Base-by-base conservation (phyloP, 2,329 filamentous ascomycete genomes). In the Dactylonectria estremocensis region DNA sequence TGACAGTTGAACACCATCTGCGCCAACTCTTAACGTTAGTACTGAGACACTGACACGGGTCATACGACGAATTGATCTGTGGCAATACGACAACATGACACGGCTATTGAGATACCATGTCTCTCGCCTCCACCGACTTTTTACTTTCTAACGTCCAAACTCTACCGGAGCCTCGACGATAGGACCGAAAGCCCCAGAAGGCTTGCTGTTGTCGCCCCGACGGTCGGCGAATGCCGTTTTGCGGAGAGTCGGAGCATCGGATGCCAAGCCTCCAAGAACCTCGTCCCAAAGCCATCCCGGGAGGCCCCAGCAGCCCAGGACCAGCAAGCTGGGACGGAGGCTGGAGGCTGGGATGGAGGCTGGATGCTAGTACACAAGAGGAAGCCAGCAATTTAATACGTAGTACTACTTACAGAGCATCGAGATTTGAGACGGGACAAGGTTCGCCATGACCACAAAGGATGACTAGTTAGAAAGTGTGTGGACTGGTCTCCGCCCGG, bases 201-300 rank as follows among this genome's bases (percentile, higher is more conserved):
- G 18, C 20, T 10, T 7, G 16, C 16, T 54, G 46, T 20, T 33
- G 49, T 16, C 49, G 5, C 16, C 49, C 57, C 40, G 73, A 73
- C 68, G 67, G 72, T 61, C 69, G 71, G 72, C 46, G 72, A 67
- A 65, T 72, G 63, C 71, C 67, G 69, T 62, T 31, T 46, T 49
- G 64, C 69, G 66, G 62, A 7, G 69, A 62, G 65, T 62, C 48
- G 69, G 61, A 64, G 35, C 50, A 64, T 71, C 72, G 59, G 72
- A 74, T 67, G 60, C 18, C 58, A 49, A 67, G 72, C 67, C 69
- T 35, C 63, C 66, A 48, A 50, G 24, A 28, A 28, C 7, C 24
- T 5, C 18, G 43, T 48, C 45, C n/a, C 43, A 66, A 50, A 69
- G 69, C 67, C 69, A 62, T 35, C 53, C 31, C 52, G 60, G 60